These are phyloP conservation scores for Populus simonii DNA, from an alignment of 345 rosid genomes.

Conservation along the genomic window DNA sequence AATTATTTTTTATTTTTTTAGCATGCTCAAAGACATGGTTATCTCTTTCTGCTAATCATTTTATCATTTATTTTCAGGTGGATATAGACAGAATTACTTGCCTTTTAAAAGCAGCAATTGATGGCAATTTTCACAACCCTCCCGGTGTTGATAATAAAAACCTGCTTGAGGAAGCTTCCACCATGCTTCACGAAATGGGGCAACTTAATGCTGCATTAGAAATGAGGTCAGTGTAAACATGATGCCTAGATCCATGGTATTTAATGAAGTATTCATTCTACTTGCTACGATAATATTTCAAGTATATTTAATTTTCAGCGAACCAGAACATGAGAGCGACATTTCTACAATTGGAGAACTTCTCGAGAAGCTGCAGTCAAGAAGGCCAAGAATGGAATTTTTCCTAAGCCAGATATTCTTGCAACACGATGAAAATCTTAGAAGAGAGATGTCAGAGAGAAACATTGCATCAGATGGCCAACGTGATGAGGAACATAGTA, in stretches of 20 bases:
- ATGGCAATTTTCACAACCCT: not conserved
- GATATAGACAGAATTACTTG: slow-evolving; percentile 2
- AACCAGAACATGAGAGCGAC: slow-evolving; percentile 1
- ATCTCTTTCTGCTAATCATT: not conserved
- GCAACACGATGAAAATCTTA: not conserved
- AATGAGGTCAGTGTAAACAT: slow-evolving; percentile 13
- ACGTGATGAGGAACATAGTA: not conserved
- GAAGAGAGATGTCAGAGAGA: not conserved
- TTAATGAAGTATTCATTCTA: too few species aligned
- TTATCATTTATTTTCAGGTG: slow-evolving; percentile 11
- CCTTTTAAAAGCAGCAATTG: slow-evolving; percentile 10
- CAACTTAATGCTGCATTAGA: slow-evolving; percentile 11
- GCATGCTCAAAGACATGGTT: not conserved
- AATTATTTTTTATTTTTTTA: not conserved
- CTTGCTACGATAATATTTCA: not conserved
- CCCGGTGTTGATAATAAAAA: not conserved
- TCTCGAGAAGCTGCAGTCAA: slow-evolving; percentile 12
- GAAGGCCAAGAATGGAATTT: slow-evolving; percentile 13
- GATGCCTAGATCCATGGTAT: not conserved
- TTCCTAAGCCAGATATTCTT: slow-evolving; percentile 6
- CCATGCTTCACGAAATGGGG: slow-evolving; percentile 14
- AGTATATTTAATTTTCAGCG: slow-evolving; percentile 6
- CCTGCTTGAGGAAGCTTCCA: not conserved
- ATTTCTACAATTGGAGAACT: slow-evolving; percentile 15
- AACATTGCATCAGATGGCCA: not conserved